A percentile compares a stretch with the other conserved stretches of the same genome.
These are phyloP conservation scores for Alternaria brassicicola DNA, from an alignment of 2,329 filamentous ascomycete genomes.

Conservation along the genomic window DNA sequence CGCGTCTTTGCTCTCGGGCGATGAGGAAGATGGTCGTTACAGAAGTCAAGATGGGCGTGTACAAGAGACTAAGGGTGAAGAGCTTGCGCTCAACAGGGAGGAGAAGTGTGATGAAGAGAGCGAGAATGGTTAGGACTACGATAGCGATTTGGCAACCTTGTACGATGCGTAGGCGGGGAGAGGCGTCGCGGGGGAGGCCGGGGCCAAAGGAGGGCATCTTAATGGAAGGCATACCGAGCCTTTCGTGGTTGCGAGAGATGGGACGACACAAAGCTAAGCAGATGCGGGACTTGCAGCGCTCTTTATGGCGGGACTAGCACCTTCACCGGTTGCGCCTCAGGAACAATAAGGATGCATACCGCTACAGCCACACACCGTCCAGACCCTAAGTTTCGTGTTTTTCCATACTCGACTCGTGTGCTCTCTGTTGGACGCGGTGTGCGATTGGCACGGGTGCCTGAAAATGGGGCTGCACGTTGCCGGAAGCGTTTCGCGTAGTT, in stretches of 20 bases:
- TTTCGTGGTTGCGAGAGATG: background rate
- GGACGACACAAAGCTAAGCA: background rate
- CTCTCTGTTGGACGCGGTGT: constrained; percentile 2
- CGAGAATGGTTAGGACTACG: constrained; percentile 18
- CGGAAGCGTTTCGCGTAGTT: constrained; percentile 15
- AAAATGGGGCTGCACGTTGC: constrained; percentile 16
- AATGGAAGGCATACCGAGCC: background rate
- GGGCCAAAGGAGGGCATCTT: background rate
- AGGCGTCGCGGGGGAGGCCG: constrained; percentile 14
- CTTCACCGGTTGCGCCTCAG: constrained; percentile 31
- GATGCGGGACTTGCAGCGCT: background rate
- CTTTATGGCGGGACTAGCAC: constrained; percentile 20
- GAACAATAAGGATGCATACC: constrained; percentile 2
- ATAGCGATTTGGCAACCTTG: constrained; percentile 27
- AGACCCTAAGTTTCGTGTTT: constrained; percentile 8
- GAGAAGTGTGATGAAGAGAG: constrained; percentile 25
- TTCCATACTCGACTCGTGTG: constrained; percentile 15
- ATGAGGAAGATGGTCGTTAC: constrained; percentile 28
- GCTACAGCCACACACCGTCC: background rate
- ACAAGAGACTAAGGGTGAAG: constrained; percentile 35
- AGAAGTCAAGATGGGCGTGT: constrained; percentile 27
- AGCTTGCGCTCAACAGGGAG: constrained; percentile 26
- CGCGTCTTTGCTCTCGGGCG: constrained; percentile 26
- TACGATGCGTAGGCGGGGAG: constrained; percentile 27
- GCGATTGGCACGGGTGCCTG: constrained; percentile 24